phyloP scores from a whole-genome alignment of 305 asterid genomes.

The Vinca major region DNA sequence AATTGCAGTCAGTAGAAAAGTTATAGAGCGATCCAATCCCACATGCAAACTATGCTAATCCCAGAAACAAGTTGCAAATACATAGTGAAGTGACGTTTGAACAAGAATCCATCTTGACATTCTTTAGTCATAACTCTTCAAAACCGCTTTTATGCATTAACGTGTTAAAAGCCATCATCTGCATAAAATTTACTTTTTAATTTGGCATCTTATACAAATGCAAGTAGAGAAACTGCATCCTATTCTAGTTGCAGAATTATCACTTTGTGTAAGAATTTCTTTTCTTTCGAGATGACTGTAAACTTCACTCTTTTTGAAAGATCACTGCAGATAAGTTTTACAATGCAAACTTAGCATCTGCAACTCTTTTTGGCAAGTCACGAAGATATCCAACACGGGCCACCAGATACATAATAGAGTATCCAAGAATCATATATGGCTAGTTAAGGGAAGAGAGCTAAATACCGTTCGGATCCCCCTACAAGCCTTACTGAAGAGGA shows the following conservation, averaged over 20 bases:
- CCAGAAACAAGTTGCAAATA: background rate
- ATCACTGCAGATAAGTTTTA: no score
- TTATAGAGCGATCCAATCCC: background rate
- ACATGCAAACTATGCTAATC: background rate
- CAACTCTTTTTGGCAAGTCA: background rate
- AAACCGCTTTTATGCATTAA: background rate
- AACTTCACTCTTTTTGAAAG: no score
- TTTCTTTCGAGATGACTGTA: no score
- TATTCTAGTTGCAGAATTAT: no score
- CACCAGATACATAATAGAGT: background rate
- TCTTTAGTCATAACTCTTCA: background rate
- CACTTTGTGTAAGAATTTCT: no score
- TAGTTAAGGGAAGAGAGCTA: background rate
- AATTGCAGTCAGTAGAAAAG: background rate
- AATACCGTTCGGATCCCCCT: background rate
- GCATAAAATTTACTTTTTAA: no score
- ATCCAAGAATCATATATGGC: background rate
- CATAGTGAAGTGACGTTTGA: background rate
- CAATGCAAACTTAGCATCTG: background rate
- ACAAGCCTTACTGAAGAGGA: background rate
- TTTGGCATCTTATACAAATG: no score
- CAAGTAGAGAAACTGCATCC: no score
- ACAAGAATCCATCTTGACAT: background rate
- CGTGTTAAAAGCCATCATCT: background rate
- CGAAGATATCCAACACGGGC: background rate